A percentile compares a stretch with the other conserved stretches of the same genome.
These are phyloP conservation scores for Yarrowia bubula DNA, from an alignment of 805 yeast genomes.

Conservation along the genomic window DNA sequence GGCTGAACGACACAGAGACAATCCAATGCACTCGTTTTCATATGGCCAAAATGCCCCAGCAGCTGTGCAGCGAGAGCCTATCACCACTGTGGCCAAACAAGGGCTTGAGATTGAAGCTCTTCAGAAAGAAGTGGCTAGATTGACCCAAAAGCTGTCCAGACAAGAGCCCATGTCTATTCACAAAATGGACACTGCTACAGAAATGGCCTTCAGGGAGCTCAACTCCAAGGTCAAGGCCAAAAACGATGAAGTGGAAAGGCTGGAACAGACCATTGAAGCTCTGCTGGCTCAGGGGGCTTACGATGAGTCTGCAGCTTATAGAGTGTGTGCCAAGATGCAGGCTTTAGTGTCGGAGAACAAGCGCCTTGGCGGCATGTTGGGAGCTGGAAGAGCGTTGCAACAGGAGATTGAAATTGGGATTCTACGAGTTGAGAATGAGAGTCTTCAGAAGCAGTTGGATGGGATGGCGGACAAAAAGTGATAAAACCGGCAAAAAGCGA, in stretches of 20 bases:
- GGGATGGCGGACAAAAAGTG: background rate
- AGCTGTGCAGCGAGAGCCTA: background rate
- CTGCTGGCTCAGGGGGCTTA: slow-evolving; percentile 6
- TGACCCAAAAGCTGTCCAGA: background rate
- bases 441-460: background rate
- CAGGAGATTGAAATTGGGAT: slow-evolving; percentile 18
- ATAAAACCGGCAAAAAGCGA: background rate
- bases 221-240: background rate
- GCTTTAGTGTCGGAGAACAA: slow-evolving; percentile 4
- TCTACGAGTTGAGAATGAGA: slow-evolving; percentile 1
- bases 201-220: background rate
- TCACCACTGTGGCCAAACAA: slow-evolving; percentile 2
- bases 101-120: slow-evolving; percentile 13
- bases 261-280: slow-evolving; percentile 11
- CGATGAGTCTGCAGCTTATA: slow-evolving; percentile 1
- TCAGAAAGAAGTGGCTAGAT: slow-evolving; percentile 1
- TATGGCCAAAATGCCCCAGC: background rate
- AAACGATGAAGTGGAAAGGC: background rate
- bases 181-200: background rate
- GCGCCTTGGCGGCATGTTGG: background rate
- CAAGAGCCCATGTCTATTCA: slow-evolving; percentile 2
- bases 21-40: background rate
- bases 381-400: slow-evolving; percentile 4
- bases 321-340: slow-evolving; percentile 21
- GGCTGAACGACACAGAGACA: background rate